Evolutionary conservation across 202 grass and related monocot genomes (phyloP).

Genomic region (Panicum hallii): DNA sequence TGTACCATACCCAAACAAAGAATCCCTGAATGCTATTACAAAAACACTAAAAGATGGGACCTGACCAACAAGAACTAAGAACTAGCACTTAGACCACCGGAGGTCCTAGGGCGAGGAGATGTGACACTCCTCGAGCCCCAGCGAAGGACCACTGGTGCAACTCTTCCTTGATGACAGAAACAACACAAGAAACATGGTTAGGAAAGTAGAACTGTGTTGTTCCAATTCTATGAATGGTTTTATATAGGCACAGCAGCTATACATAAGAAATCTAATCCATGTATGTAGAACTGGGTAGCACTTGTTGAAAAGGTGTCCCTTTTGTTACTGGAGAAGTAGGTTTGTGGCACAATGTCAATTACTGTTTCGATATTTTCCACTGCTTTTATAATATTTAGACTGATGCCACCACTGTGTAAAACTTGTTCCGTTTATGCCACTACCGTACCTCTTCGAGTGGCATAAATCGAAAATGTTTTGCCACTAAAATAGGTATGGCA

Average conservation of each 20-base stretch:
- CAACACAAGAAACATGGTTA: too few species aligned
- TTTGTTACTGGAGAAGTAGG: neutral
- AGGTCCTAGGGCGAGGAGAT: too few species aligned
- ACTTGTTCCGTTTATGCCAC: neutral
- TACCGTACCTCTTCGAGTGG: neutral
- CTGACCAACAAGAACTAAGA: too few species aligned
- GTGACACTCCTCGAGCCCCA: too few species aligned
- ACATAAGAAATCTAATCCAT: slow-evolving; percentile 10
- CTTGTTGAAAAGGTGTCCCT: slow-evolving; percentile 2
- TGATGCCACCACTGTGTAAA: neutral
- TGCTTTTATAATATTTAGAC: neutral
- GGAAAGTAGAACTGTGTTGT: neutral
- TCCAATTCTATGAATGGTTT: slow-evolving; percentile 11
- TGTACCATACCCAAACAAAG: too few species aligned
- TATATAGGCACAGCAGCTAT: slow-evolving; percentile 7
- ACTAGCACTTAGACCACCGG: too few species aligned
- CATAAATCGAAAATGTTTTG: neutral
- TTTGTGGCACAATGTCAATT: neutral
- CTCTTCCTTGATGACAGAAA: too few species aligned
- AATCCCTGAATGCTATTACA: too few species aligned
- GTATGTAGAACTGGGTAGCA: neutral
- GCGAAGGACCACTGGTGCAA: too few species aligned
- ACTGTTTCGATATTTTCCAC: neutral
- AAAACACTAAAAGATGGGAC: too few species aligned
- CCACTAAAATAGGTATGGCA: neutral